Base-by-base conservation (phyloP, 306 rosid species). In the Cyamopsis tetragonoloba region DNA sequence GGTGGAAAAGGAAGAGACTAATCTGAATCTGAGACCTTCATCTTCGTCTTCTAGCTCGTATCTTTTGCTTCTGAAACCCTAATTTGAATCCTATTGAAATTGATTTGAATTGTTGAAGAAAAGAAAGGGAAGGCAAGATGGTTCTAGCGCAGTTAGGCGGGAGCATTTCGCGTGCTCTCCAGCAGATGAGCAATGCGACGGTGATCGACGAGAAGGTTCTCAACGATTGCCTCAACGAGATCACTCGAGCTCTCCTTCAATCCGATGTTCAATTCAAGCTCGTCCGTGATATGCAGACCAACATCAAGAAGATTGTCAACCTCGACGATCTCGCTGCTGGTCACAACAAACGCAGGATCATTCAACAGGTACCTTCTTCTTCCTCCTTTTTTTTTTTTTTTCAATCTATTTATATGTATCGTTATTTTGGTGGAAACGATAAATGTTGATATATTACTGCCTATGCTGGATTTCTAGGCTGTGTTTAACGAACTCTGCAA, bases 161-260 rank as follows among this genome's bases (percentile, higher is more conserved):
- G 79, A 92, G 93, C 89, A 87, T 92, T 0, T 79, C 96, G 5
- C 96, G 89, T 80, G 96, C 98, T 87, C 93, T 89, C 50, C 89
- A 84, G 88, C 91, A 86, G 91, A 92, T 92, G 96, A 89, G 87
- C 91, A 89, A 87, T 73, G 96, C 98, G 22, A 89, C 91, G 19
- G 83, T 89, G 53, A 83, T 92, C 70, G 93, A 92, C 47, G 96
- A 92, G 85, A 92, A 92, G 77, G 95, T 87, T 18, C 81, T 92
- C 43, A 92, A 81, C 18, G 92, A 87, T 23, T 89, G 96, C 69
- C 89, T 89, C 48, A 87, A 92, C 62, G 98, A 87, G 73, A 92
- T 92, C 87, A 86, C 96, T 4, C 92, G 96, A 24, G 96, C 98
- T 38, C 91, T 92, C 28, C 87, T 92, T 6, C 93, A 92, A 71